Evolutionary conservation across 371 early-diverging fungal genomes (phyloP), one percentile per base, ranked within the genome.

Genomic region (Mortierella sp.): DNA sequence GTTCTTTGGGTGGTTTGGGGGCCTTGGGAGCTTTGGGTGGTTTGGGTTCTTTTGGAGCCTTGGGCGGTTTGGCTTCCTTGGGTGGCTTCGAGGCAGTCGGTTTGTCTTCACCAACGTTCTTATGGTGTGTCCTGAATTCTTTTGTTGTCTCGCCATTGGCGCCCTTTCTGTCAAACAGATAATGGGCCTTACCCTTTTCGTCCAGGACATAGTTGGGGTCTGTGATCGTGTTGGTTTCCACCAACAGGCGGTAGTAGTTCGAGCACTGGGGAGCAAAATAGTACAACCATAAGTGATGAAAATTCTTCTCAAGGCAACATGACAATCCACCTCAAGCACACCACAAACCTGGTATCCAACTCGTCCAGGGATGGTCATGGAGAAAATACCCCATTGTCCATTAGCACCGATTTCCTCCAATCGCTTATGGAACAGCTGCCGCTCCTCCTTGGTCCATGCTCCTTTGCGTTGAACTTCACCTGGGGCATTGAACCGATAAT

Each of bases 361-460:
- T 21, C 97, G 90, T 14, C 97, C 97, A 10, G 97, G 96, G 38
- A 96, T 93, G 16, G 92, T 86, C 92, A 94, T 95, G 24, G 95
- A 93, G 78, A 96, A 96, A 49, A 96, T 88, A 30, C 97, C 96
- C 96, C 97, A 96, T 78, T 96, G 96, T 9, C 96, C 96, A 64
- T 94, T 93, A 23, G 95, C 94, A 9, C 97, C 97, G 8, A 93
- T 85, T 74, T 96, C 95, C 26, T 80, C 80, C 55, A 96, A 71
- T 27, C 96, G 87, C 26, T 88, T 80, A 68, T 93, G 90, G 72
- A 96, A 96, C 31, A 94, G 64, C 61, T 86, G 83, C 58, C 91
- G 88, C 78, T 96, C 97, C 39, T 93, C 93, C 72, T 86, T 80
- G 19, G 91, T 89, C 97, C 97, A 96, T 57, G 86, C 89, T 2